phyloP scores from a whole-genome alignment of 257 asterid species.

The Coffea eugenioides region DNA sequence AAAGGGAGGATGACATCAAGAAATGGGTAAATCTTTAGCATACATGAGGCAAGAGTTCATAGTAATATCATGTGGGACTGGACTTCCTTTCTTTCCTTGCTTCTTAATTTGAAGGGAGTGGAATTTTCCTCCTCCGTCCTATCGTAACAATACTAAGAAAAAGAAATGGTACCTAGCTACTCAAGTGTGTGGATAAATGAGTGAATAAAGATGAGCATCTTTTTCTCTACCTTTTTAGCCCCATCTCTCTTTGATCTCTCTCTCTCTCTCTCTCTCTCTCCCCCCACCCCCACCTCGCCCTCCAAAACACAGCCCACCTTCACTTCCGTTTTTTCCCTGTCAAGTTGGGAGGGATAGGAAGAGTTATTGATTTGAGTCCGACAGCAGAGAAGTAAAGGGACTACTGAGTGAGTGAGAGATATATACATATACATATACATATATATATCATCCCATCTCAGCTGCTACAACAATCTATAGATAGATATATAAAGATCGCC shows the following conservation, averaged over 20 bases:
- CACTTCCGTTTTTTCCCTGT: conserved; percentile 28
- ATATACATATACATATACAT: neutral
- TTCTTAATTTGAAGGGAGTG: neutral
- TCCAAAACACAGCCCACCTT: too few species aligned
- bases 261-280: neutral
- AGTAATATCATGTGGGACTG: neutral
- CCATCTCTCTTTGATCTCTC: conserved; percentile 29
- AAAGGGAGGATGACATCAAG: neutral
- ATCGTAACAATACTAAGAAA: neutral
- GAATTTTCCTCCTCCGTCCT: neutral
- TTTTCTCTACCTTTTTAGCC: conserved; percentile 50
- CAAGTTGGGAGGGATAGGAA: conserved; percentile 28
- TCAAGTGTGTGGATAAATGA: conserved; percentile 44
- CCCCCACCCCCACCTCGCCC: conserved; percentile 15
- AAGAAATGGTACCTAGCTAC: conserved; percentile 3
- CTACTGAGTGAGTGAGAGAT: neutral
- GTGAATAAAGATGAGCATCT: conserved; percentile 59
- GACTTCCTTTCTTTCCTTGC: neutral
- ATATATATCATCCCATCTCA: neutral
- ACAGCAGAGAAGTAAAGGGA: conserved; percentile 18
- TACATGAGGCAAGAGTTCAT: neutral
- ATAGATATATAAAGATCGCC: conserved; percentile 6
- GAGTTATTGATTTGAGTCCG: conserved; percentile 26
- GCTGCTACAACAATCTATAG: neutral
- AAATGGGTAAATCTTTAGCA: conserved; percentile 8